Base-by-base conservation (phyloP, 305 asterid species). In the Striga hermonthica region DNA sequence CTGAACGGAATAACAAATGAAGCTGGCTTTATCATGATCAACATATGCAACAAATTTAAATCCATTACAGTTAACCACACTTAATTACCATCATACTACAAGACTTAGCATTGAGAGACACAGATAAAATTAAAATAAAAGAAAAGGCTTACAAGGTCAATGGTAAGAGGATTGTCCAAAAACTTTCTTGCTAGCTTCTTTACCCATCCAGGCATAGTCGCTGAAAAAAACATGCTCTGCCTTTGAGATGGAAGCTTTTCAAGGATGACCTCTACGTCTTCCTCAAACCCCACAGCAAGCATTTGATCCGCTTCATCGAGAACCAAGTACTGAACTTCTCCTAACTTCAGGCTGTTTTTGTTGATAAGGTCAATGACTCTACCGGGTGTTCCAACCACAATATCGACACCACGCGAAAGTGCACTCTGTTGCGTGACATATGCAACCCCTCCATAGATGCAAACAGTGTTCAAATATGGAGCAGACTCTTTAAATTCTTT, bases 251-350 rank as follows among this genome's bases (percentile, higher is more conserved):
- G 99, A 73, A 90, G 89, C 69, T 73, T 81, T 73, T 82, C 80
- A 67, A 93, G 72, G 74, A 93, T 93, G 56, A 67, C 59, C 71
- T 93, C 99, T 34, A 93, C 99, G 31, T 83, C 99, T 76, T 93
- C 95, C 79, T 93, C 99, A 79, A 93, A 93, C 62, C 99, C 99
- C 78, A 93, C 99, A 22, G 99, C 99, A 73, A 93, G 99, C 99
- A 93, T 93, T 78, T 90, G 97, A 85, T 90, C 96, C 10, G 99
- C 97, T 80, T 93, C 99, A 63, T 93, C 99, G 16, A 93, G 95
- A 68, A 93, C 97, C 89, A 93, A 78, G 78, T 80, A 86, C 71
- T 82, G 79, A 79, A 93, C 91, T 79, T 90, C 97, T 64, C 92
- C 88, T 70, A 93, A 79, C 70, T 88, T 83, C 74, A 90, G 80